Base-by-base conservation (phyloP, 495 filamentous ascomycete genomes). In the Lineolata rhizophorae region DNA sequence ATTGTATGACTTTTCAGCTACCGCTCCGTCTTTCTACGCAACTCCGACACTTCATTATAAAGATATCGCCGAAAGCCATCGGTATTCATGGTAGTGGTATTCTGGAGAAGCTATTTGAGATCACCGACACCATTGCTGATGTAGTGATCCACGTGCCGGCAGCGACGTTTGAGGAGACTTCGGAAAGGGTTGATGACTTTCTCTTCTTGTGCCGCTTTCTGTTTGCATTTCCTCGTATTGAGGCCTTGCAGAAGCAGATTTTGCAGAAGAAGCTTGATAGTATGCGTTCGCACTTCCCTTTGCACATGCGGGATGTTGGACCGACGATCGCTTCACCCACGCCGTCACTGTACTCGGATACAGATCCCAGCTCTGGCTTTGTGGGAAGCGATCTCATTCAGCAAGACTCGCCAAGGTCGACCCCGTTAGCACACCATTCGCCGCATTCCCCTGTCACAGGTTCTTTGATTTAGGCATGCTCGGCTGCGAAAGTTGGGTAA, bases 51-150 rank as follows among this genome's bases (percentile, higher is more conserved):
- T 57, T 64, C 12, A 61, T 70, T n/a, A 51, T 56, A 1, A 56
- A 51, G 9, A 51, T 65, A 5, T 62, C 65, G 0, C 47, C 60
- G 4, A 54, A 57, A 4, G 61, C 58, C 25, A 62, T 73, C 10
- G 59, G 65, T 39, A 58, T 72, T 0, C 67, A 75, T 35, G 69
- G 70, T 0, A 65, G 64, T 31, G 65, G 65, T 17, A 70, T 75
- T 6, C 53, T 62, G 16, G 57, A 65, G 33, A 71, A 67, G 44
- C 45, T 70, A 1, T 64, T 70, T 30, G 64, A 69, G 34, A 53
- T 70, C 31, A 52, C 59, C 1, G 63, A 61, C 32, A 63, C 65
- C 0, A 62, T 69, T 32, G 51, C 61, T 0, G 62, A 68, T 44
- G 62, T 70, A 1, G 47, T 70, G 11, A 30, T 46, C 29, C 33